Base-by-base conservation (phyloP, 257 asterid species). In the Lycium ferocissimum region DNA sequence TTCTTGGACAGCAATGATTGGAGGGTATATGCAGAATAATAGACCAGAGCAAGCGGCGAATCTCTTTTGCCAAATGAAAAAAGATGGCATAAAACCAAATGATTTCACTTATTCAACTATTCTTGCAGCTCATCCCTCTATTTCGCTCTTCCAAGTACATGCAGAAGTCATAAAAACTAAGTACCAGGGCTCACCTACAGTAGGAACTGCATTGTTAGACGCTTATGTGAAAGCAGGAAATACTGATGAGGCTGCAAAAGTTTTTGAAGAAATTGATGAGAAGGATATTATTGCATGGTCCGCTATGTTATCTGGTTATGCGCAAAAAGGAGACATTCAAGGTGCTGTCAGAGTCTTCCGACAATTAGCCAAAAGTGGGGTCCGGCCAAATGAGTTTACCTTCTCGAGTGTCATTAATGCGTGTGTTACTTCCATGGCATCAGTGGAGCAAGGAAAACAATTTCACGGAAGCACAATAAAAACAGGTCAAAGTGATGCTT, bases 211-310 rank as follows among this genome's bases (percentile, higher is more conserved):
- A 33, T 88, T 96, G 85, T 89, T 95, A 66, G 91, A 94, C 72
- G 89, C 97, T n/a, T 96, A 96, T 89, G 89, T 95, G 71, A 94
- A 96, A 87, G 79, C 80, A 45, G 92, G 91, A 69, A 85, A 86
- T 79, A 89, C 84, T 62, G 56, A 83, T 57, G 94, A 92, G 83
- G 98, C 98, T 51, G 89, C 90, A 53, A 90, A 89, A 90, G 90
- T 93, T 80, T 95, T 96, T 86, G 88, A 88, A 79, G 84, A 49
- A 57, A 92, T 96, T 84, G 90, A 89, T 54, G 95, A 90, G 83
- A 96, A 91, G 89, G 99, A 96, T 85, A 84, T 96, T 51, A 95
- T 96, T 88, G 94, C 97, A 71, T 93, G 99, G 99, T 96, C 98
- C 75, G 98, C 98, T 14, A 95, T 96, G 98, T 84, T 96, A 84